Conservation (phyloP, 179 eudicot genomes). For the Nepenthes alata region DNA sequence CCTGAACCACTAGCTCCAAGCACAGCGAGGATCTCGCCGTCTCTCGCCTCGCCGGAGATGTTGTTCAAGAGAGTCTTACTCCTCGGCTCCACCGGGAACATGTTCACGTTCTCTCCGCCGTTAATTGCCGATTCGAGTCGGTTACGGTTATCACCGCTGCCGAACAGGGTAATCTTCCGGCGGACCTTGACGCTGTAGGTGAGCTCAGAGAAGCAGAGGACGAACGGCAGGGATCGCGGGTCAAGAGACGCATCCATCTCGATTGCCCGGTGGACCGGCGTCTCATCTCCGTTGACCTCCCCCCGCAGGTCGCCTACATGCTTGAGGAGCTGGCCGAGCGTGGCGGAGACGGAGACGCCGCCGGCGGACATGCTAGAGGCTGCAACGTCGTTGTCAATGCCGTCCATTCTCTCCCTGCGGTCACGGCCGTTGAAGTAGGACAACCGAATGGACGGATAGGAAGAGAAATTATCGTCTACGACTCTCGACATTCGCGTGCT, state of each 20-base stretch:
- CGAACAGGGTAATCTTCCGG: constrained; percentile 11
- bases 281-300: constrained; percentile 57
- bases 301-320: constrained; percentile 53
- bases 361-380: constrained; percentile 4
- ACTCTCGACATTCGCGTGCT: constrained; percentile 41
- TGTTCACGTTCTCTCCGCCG: background rate
- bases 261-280: constrained; percentile 56
- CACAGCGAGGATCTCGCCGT: constrained; percentile 42
- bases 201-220: constrained; percentile 28
- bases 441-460: constrained; percentile 18
- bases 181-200: constrained; percentile 31
- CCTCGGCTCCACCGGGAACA: constrained; percentile 10
- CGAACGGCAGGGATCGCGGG: constrained; percentile 47
- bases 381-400: background rate
- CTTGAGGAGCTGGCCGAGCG: constrained; percentile 66
- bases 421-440: constrained; percentile 7
- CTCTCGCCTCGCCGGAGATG: constrained; percentile 44
- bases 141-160: background rate
- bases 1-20: constrained; percentile 49
- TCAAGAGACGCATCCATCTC: constrained; percentile 10
- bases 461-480: constrained; percentile 23
- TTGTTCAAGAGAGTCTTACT: constrained; percentile 31
- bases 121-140: background rate
- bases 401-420: constrained; percentile 17
- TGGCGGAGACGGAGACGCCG: constrained; percentile 32